phyloP scores from a whole-genome alignment of 2,329 filamentous ascomycete genomes.

The Karstenula rhodostoma region DNA sequence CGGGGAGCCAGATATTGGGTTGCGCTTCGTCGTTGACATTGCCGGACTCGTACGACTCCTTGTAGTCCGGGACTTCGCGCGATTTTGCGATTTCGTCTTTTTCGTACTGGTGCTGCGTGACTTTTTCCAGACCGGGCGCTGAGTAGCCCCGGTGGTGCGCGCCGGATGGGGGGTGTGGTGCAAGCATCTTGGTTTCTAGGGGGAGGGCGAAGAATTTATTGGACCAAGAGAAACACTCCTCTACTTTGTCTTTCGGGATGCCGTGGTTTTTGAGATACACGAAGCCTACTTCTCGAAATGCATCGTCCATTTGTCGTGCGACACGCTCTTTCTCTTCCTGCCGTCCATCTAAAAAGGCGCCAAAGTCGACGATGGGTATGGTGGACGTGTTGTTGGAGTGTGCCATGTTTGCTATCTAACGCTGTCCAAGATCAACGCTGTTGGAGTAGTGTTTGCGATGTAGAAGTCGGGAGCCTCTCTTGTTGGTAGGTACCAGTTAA shows the following conservation, averaged over 20 bases:
- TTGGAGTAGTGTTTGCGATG: background rate
- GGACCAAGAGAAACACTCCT: conserved; percentile 40
- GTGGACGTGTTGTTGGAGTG: conserved; percentile 6
- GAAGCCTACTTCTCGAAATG: conserved; percentile 51
- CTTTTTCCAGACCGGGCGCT: conserved; percentile 48
- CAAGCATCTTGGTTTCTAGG: conserved; percentile 45
- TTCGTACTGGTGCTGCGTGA: conserved; percentile 40
- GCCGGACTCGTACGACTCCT: conserved; percentile 47
- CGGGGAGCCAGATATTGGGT: conserved; percentile 54
- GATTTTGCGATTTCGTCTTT: conserved; percentile 26
- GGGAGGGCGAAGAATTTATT: conserved; percentile 51
- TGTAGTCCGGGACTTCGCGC: conserved; percentile 40
- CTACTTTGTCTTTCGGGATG: conserved; percentile 38
- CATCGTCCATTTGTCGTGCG: conserved; percentile 48
- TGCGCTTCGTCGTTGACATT: conserved; percentile 37
- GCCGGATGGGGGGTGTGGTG: conserved; percentile 51
- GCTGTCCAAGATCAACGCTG: background rate
- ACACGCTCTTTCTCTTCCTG: conserved; percentile 26
- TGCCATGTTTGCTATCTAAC: background rate
- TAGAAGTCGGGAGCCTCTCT: background rate
- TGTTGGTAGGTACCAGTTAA: background rate
- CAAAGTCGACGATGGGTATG: conserved; percentile 44
- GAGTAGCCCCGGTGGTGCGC: conserved; percentile 53
- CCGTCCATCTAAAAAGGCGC: conserved; percentile 28
- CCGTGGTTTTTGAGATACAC: conserved; percentile 54